Percentiles rank a stretch among this genome's conserved stretches.
Evolutionary conservation across 805 yeast species (phyloP).

Genomic region (Pichia eremophila): DNA sequence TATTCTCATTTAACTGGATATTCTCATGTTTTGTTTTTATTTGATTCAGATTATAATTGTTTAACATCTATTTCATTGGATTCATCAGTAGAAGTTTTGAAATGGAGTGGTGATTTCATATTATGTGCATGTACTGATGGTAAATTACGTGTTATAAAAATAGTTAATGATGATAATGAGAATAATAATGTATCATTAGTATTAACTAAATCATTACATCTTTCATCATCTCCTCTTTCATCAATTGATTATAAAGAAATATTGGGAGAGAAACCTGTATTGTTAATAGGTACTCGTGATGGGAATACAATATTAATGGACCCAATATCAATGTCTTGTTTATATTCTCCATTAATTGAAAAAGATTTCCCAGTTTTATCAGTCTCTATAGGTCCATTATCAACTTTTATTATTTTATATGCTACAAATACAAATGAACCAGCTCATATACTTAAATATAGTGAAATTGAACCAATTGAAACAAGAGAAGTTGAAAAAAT

Average conservation of each 20-base stretch:
- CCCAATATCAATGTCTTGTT: conserved; percentile 5
- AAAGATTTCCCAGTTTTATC: conserved; percentile 6
- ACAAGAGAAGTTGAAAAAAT: not conserved
- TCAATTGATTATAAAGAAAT: conserved; percentile 1
- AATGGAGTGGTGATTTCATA: not conserved
- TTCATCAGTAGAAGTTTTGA: not conserved
- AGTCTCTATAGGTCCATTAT: conserved; percentile 3
- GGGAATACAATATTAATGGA: conserved; percentile 9
- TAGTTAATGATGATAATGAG: not conserved
- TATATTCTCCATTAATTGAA: conserved; percentile 2
- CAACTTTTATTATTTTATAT: not conserved
- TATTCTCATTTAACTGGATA: not conserved
- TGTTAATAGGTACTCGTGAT: conserved; percentile 11
- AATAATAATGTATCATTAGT: not conserved
- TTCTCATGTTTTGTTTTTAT: not conserved
- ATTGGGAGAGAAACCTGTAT: not conserved
- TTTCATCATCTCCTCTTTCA: conserved; percentile 10
- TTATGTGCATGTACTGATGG: conserved; percentile 8
- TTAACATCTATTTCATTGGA: not conserved
- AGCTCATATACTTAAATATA: not conserved
- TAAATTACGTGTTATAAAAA: not conserved
- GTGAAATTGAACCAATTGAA: not conserved
- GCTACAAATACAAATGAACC: not conserved
- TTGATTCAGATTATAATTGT: conserved; percentile 2
- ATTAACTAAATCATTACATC: not conserved